These are phyloP conservation scores for Escallonia herrerae DNA, from an alignment of 129 eudicot genomes.

Conservation along the genomic window DNA sequence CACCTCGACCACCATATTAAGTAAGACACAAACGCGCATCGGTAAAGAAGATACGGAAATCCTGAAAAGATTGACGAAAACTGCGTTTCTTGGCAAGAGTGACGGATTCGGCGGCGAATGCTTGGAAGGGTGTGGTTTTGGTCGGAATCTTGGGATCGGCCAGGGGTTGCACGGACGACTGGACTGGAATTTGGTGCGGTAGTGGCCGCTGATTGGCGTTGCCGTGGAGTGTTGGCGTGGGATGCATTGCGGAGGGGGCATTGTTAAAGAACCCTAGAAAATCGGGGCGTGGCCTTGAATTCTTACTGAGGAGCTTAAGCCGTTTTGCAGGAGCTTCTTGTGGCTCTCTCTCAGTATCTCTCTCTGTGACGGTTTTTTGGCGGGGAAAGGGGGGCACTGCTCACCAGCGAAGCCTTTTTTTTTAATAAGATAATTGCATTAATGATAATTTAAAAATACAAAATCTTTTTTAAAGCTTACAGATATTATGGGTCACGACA, in stretches of 20 bases:
- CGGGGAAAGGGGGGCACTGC: conserved; percentile 20
- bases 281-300: conserved; percentile 58
- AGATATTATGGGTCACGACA: too few relatives aligned
- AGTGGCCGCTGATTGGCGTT: conserved; percentile 5
- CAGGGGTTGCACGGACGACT: conserved; percentile 18
- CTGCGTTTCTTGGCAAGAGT: neutral
- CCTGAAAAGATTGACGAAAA: neutral
- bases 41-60: neutral
- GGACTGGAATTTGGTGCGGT: conserved; percentile 1
- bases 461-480: too few relatives aligned
- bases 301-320: conserved; percentile 13
- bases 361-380: conserved; percentile 23
- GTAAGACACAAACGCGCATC: neutral
- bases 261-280: conserved; percentile 19
- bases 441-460: too few relatives aligned
- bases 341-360: conserved; percentile 22
- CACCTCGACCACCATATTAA: neutral
- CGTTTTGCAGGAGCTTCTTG: conserved; percentile 36
- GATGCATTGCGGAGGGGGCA: conserved; percentile 20
- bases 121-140: neutral
- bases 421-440: too few relatives aligned
- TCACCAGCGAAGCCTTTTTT: too few relatives aligned
- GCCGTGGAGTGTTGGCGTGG: conserved; percentile 3
- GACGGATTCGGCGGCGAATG: neutral
- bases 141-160: conserved; percentile 9